Percentiles rank a stretch among this genome's conserved stretches.
phyloP scores from a whole-genome alignment of 2,329 filamentous ascomycete species.

The Clarireedia paspali region DNA sequence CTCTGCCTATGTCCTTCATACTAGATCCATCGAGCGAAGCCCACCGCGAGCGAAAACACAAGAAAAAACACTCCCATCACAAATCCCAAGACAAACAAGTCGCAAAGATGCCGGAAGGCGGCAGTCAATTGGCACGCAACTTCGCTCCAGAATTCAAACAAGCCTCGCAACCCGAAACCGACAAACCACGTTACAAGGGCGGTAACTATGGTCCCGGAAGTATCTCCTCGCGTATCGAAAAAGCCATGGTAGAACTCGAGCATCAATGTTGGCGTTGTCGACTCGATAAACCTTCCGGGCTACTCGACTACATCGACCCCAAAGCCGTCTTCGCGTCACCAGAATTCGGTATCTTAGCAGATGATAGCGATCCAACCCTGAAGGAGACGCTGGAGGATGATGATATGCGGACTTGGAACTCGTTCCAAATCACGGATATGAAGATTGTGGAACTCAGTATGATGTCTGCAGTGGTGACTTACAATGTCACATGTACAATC shows the following conservation, averaged over 20 bases:
- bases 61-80: conserved; percentile 1
- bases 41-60: conserved; percentile 6
- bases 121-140: background rate
- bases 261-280: conserved; percentile 9
- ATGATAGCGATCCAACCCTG: conserved; percentile 3
- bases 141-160: conserved; percentile 1
- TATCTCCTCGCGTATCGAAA: conserved; percentile 5
- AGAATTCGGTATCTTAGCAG: conserved; percentile 5
- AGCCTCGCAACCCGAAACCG: conserved; percentile 4
- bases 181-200: conserved; percentile 5
- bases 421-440: conserved; percentile 5
- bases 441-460: conserved; percentile 8
- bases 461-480: conserved; percentile 2
- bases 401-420: conserved; percentile 6
- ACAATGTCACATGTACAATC: conserved; percentile 1
- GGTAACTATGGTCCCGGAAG: conserved; percentile 7
- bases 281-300: conserved; percentile 3
- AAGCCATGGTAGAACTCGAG: conserved; percentile 5
- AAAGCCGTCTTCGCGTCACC: conserved; percentile 9
- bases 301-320: conserved; percentile 8
- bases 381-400: conserved; percentile 8
- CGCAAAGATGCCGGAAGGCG: background rate
- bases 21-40: conserved; percentile 7
- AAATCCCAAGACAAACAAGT: conserved; percentile 4
- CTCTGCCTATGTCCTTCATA: conserved; percentile 1